Base-by-base conservation (phyloP, 1,284 basidiomycete genomes). In the Trichosporon ovoides region DNA sequence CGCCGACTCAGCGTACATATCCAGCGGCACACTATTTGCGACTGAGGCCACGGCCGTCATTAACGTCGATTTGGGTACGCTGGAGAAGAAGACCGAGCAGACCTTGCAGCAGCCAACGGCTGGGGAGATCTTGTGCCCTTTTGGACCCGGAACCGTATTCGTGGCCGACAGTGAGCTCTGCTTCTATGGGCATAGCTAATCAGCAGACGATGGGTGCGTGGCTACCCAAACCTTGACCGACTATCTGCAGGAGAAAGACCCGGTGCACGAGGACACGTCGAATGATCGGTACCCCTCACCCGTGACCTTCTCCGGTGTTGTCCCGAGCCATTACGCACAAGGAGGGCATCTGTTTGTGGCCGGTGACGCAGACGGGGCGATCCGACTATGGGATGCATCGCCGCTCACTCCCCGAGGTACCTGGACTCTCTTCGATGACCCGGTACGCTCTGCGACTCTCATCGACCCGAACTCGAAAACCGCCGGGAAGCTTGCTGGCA, bases 401-500 rank as follows among this genome's bases (percentile, higher is more conserved):
- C 43, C 43, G 22, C 43, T 48, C 1, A 48, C 24, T 14, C 59
- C 71, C 7, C 63, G 66, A 20, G 71, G 66, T 3, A 66, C 67
- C 6, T 69, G 68, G 66, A 70, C 72, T 1, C 53, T 70, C 5
- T 73, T 75, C 55, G 82, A 83, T 31, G 83, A 85, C 43, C 79
- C 80, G 0, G 72, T 75, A 0, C 49, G 59, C 11, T 56, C 58
- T 1, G 56, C 68, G 3, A 58, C 66, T 2, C 48, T 68, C 5
- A 57, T 76, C 18, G 58, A 66, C 28, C 43, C 43, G 7, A 18
- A n/a, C 22, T 62, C 60, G 53, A 53, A 60, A 1, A 57, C 65
- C 24, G 80, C 80, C 0, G 84, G 85, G 0, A 81, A 84, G 6
- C 70, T 94, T 33, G 81, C 81, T 50, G 89, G 85, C 3, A 89